Percentiles rank a stretch among this genome's conserved stretches.
These are phyloP conservation scores for Metarhizium robertsii DNA, from an alignment of 2,329 filamentous ascomycete genomes.

Conservation along the genomic window DNA sequence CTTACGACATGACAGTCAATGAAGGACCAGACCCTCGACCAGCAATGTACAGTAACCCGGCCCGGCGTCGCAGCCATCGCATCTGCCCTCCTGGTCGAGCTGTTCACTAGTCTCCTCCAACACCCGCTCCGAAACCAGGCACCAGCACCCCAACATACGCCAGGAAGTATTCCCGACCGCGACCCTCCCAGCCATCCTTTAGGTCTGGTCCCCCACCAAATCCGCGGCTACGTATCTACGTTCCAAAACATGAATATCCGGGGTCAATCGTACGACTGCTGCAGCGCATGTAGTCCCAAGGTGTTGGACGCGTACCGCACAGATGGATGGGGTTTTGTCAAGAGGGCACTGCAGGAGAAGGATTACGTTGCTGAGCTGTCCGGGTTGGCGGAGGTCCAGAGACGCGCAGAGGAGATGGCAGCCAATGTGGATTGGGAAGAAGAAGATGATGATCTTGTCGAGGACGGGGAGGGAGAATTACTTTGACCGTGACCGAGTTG, in stretches of 20 bases:
- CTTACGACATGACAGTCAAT: conserved; percentile 54
- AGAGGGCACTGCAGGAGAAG: conserved; percentile 62
- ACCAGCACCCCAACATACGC: conserved; percentile 40
- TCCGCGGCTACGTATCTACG: conserved; percentile 66
- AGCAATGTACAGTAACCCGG: conserved; percentile 94
- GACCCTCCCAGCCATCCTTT: conserved; percentile 51
- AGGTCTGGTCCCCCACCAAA: conserved; percentile 68
- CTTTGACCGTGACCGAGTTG: conserved; percentile 18
- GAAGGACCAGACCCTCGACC: conserved; percentile 90
- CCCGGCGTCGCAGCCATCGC: conserved; percentile 89
- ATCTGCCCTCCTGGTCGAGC: conserved; percentile 81
- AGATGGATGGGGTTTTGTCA: conserved; percentile 69
- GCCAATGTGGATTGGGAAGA: conserved; percentile 53
- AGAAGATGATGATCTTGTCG: conserved; percentile 41
- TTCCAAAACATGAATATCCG: conserved; percentile 67
- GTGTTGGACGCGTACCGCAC: conserved; percentile 58
- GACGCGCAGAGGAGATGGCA: conserved; percentile 42
- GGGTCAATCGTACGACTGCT: conserved; percentile 69
- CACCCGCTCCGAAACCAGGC: conserved; percentile 64
- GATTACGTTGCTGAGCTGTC: conserved; percentile 72
- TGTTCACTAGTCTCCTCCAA: conserved; percentile 79
- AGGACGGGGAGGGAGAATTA: conserved; percentile 47
- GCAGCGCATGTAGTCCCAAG: conserved; percentile 67
- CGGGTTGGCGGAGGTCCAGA: conserved; percentile 63
- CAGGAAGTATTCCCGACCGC: conserved; percentile 36